Conservation (phyloP, 2,329 filamentous ascomycete genomes). For the Pseudocercospora macadamiae region DNA sequence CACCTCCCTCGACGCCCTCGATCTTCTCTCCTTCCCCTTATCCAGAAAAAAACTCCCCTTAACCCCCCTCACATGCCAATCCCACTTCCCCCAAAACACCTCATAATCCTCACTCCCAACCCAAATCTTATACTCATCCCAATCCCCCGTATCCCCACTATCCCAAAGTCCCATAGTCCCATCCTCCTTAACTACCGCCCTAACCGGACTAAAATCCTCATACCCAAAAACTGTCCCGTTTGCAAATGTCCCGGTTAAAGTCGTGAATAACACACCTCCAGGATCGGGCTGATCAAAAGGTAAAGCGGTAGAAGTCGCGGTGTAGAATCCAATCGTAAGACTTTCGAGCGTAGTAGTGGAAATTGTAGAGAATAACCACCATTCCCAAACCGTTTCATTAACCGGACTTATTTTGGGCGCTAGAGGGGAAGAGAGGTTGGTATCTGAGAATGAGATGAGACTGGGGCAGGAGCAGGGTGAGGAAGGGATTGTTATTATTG, state of each 20-base stretch:
- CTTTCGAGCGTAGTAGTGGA: not conserved
- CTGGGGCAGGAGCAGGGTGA: not conserved
- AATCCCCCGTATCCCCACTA: not conserved
- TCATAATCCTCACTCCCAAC: not conserved
- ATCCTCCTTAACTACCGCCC: not conserved
- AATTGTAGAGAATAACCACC: not conserved
- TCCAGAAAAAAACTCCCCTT: too few species aligned
- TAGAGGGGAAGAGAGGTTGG: not conserved
- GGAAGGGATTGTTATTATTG: too few species aligned
- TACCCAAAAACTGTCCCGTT: not conserved
- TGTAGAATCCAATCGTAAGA: not conserved
- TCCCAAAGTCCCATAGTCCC: not conserved
- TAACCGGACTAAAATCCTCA: not conserved
- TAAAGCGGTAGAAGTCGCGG: not conserved
- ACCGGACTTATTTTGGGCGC: not conserved
- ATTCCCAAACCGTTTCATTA: not conserved
- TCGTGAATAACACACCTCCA: not conserved
- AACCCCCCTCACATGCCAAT: not conserved
- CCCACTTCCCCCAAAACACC: not conserved
- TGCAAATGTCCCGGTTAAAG: not conserved
- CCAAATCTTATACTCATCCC: not conserved
- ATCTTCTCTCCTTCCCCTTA: too few species aligned
- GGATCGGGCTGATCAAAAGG: not conserved
- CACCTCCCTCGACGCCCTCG: not conserved
- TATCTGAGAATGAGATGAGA: not conserved